Base-by-base conservation (phyloP, 495 filamentous ascomycete genomes). In the Bombardia bombarda region DNA sequence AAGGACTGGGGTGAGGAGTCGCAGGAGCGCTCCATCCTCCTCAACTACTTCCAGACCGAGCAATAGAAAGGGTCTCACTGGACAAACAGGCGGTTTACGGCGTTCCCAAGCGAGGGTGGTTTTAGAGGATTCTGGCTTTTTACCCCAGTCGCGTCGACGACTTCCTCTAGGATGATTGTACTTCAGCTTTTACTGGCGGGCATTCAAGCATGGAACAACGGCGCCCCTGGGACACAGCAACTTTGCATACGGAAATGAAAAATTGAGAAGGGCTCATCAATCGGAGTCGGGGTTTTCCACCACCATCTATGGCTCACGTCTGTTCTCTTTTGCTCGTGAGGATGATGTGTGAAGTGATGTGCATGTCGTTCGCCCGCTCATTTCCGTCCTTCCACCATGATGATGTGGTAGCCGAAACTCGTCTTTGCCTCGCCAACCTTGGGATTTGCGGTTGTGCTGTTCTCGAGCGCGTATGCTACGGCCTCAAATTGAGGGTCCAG, bases 1-100 rank as follows among this genome's bases (percentile, higher is more conserved):
- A 85, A 87, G 75, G 89, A 98, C 66, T 98, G 92, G 92, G 92
- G 92, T 78, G 90, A 96, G 79, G 92, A 96, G 77, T 90, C 85
- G 55, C 88, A 93, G 70, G 92, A 97, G 79, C 87, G 92, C 58
- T 84, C 85, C 58, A 86, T 97, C 69, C 84, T 97, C 67, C 87
- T 97, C 60, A 92, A 96, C 80, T 97, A 97, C 85, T 96, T 97
- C 87, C 84, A 92, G 74, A 95, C 87, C 61, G 73, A 75, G 66
- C 73, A 75, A 57, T 76, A 78, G 69, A 58, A 43, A 36, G 40
- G 49, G 51, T 43, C n/a, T n/a, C 18, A 32, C 28, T 36, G 16
- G 23, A 18, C 40, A 44, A 36, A 30, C n/a, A 35, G 25, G 19
- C 25, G 28, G 42, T 25, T 43, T 35, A 32, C 38, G 50, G 49